Base-by-base conservation (phyloP, 2,329 filamentous ascomycete species). In the Calycina herbarum region DNA sequence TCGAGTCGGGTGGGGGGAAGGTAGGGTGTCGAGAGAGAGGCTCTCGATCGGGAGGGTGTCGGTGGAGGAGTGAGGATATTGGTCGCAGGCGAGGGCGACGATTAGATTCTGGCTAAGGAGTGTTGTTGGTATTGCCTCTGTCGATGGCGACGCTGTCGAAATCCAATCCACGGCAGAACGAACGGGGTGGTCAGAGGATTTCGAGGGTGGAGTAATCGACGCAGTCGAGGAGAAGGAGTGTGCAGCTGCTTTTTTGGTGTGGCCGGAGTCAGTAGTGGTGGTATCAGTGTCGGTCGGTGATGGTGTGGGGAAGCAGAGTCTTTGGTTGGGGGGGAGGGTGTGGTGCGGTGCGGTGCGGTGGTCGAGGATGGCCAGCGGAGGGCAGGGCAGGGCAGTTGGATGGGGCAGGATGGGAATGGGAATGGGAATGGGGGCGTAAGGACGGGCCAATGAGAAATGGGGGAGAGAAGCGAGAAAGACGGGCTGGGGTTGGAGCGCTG, bases 1-100 rank as follows among this genome's bases (percentile, higher is more conserved):
- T 29, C 11, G 35, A 61, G 48, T 45, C 33, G 58, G 20, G 62
- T 29, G 45, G 59, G 58, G 40, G 59, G 13, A 33, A n/a, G 13
- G n/a, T 8, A 57, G 13, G 13, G 3, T 31, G 54, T 35, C 54
- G 54, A 35, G 27, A 35, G 27, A 38, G 35, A 57, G 27, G 13
- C 11, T 31, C 27, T 35, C 27, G 54, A 35, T n/a, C 6, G 27
- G 54, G 13, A 29, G 27, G 27, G 2, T 3, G 3, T 17, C 15
- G 27, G 24, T 17, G 27, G 54, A 17, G 24, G 13, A 33, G 54
- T 57, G 27, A 57, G 31, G 27, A 31, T 57, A n/a, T 7, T 27
- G 27, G 27, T 2, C 8, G 31, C 27, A 31, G 24, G 51, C 54
- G 54, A 57, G 27, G 54, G 13, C 27, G 31, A 33, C 7, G 54